Percentiles rank a stretch among this genome's conserved stretches.
Conservation (phyloP, 345 rosid genomes). For the Rhizophora apiculata region DNA sequence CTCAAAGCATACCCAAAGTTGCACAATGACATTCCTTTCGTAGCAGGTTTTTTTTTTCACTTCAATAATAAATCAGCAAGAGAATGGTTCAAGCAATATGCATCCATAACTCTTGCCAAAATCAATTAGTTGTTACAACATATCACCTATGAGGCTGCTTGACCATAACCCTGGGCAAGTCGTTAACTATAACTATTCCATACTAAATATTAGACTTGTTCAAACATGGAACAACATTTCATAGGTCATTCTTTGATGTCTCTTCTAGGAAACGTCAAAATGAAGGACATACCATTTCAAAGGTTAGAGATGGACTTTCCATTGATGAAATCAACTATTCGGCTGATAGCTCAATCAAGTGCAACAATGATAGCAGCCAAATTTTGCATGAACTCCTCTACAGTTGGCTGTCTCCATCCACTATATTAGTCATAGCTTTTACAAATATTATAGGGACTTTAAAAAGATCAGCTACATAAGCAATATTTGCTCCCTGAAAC, state of each 20-base stretch:
- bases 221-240: neutral
- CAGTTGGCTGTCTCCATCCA: slow-evolving; percentile 74
- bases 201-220: neutral
- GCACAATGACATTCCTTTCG: no score
- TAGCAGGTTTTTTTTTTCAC: no score
- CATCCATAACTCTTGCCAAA: neutral
- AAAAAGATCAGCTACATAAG: slow-evolving; percentile 73
- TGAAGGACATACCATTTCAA: slow-evolving; percentile 26
- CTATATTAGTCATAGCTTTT: slow-evolving; percentile 80
- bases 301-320: slow-evolving; percentile 72
- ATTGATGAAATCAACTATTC: slow-evolving; percentile 56
- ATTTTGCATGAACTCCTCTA: slow-evolving; percentile 77
- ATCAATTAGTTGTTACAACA: slow-evolving; percentile 1
- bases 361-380: slow-evolving; percentile 60
- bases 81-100: no score
- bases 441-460: slow-evolving; percentile 76
- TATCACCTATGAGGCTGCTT: neutral
- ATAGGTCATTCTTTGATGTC: slow-evolving; percentile 7
- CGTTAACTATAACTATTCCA: neutral
- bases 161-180: slow-evolving; percentile 3
- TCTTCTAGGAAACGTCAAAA: neutral
- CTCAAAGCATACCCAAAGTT: no score
- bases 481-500: slow-evolving; percentile 84
- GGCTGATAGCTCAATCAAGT: slow-evolving; percentile 53
- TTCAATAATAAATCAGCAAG: no score